Base-by-base conservation (phyloP, 2,329 filamentous ascomycete species). In the Pyrenochaeta sp. region DNA sequence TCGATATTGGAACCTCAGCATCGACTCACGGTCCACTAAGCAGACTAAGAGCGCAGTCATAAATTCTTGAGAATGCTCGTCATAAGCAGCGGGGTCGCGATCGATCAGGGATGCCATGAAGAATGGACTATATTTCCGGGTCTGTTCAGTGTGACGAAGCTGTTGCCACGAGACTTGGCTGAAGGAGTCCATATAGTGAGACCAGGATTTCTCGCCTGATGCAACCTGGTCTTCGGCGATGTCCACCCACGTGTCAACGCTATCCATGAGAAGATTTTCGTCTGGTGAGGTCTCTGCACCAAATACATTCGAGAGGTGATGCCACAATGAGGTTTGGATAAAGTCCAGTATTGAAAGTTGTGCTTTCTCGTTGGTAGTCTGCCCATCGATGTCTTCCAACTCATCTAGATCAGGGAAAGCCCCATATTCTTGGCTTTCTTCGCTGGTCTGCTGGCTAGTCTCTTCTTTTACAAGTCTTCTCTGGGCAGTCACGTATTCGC, bases 381-480 rank as follows among this genome's bases (percentile, higher is more conserved):
- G 22, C 9, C 32, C 1, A 18, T 70, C 65, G 6, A 67, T 54
- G 28, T 73, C 61, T 21, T 71, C 67, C 6, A 68, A 59, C 26
- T 79, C 77, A 43, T 81, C 77, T 35, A 85, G 71, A 14, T 75
- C 81, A 15, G 76, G 72, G 71, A 78, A 82, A 46, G 83, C 81
- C 20, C 83, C 83, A 56, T 83, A 86, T 32, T 86, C 83, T 60
- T 86, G 84, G 51, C 83, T 86, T 39, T 86, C 84, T 38, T 85
- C 82, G 41, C 75, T 80, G 9, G 38, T 52, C 14, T 53, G 39
- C 28, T 74, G 69, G 18, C 73, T 60, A 10, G 44, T 40, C n/a
- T 62, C 38, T n/a, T 50, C 68, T 51, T 14, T 54, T 26, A 32
- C 15, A 4, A 36, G 27, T 7, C 34, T 22, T 44, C 47, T 49